phyloP scores from a whole-genome alignment of 805 yeast species.

The Lachancea quebecensis region DNA sequence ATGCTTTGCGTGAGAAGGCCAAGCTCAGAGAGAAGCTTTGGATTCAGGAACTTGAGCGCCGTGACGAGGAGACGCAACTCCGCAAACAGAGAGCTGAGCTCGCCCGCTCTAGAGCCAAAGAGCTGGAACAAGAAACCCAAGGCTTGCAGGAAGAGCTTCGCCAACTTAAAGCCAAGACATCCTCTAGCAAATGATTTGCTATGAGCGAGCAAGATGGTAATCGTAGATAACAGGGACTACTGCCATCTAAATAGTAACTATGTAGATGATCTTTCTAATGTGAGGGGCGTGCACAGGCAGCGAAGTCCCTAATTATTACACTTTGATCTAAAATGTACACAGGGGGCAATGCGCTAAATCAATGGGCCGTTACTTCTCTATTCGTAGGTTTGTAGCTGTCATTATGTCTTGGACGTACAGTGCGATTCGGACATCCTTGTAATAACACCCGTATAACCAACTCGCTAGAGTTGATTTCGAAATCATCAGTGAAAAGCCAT shows the following conservation, averaged over 20 bases:
- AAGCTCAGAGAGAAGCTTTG: conserved; percentile 77
- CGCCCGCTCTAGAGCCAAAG: conserved; percentile 41
- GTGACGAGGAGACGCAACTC: conserved; percentile 66
- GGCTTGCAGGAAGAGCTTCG: conserved; percentile 24
- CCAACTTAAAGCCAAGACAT: conserved; percentile 19
- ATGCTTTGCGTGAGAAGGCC: conserved; percentile 66
- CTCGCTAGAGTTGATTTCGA: too few relatives aligned
- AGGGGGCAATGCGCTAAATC: too few relatives aligned
- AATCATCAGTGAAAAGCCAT: too few relatives aligned
- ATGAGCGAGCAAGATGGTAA: not conserved
- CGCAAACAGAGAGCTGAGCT: conserved; percentile 62
- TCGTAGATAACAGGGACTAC: too few relatives aligned
- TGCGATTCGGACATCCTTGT: not conserved
- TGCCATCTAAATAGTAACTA: too few relatives aligned
- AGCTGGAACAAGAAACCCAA: conserved; percentile 29
- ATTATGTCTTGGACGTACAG: not conserved
- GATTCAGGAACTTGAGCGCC: conserved; percentile 85
- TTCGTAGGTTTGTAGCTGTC: not conserved
- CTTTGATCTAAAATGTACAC: too few relatives aligned
- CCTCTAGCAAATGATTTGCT: not conserved
- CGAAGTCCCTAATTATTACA: too few relatives aligned
- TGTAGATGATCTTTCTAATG: too few relatives aligned
- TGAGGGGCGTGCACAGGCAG: too few relatives aligned
- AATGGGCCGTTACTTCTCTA: too few relatives aligned
- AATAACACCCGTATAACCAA: not conserved